These are phyloP conservation scores for Kazachstania africana DNA, from an alignment of 805 yeast genomes.

Conservation along the genomic window DNA sequence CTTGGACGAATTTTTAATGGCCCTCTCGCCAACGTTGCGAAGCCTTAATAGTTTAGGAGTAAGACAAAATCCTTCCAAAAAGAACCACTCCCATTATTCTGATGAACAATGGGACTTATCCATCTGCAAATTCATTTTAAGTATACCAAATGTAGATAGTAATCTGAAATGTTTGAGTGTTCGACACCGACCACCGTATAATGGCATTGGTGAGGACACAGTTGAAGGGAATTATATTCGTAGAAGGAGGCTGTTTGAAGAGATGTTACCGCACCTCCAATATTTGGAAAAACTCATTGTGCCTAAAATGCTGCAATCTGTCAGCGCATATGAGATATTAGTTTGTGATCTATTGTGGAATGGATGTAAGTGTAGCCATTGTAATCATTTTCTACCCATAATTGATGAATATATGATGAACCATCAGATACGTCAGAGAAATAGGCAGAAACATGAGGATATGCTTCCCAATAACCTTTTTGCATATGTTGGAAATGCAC, in stretches of 20 bases:
- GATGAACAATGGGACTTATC: slow-evolving; percentile 45
- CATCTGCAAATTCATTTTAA: slow-evolving; percentile 32
- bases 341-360: slow-evolving; percentile 67
- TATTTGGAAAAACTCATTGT: slow-evolving; percentile 36
- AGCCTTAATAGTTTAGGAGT: slow-evolving; percentile 17
- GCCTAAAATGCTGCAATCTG: slow-evolving; percentile 48
- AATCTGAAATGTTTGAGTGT: slow-evolving; percentile 35
- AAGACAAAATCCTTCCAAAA: slow-evolving; percentile 27
- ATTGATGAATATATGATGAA: slow-evolving; percentile 52
- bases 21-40: slow-evolving; percentile 26
- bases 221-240: slow-evolving; percentile 64
- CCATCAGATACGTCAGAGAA: slow-evolving; percentile 47
- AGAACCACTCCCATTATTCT: slow-evolving; percentile 32
- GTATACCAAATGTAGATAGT: slow-evolving; percentile 22
- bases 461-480: slow-evolving; percentile 47
- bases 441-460: slow-evolving; percentile 42
- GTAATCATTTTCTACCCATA: slow-evolving; percentile 36
- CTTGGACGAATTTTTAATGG: slow-evolving; percentile 30
- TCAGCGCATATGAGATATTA: slow-evolving; percentile 58
- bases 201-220: slow-evolving; percentile 50
- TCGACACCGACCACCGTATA: slow-evolving; percentile 46
- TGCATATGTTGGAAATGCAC: slow-evolving; percentile 37
- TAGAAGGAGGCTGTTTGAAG: slow-evolving; percentile 40
- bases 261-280: slow-evolving; percentile 35
- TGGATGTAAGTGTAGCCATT: slow-evolving; percentile 56